Base-by-base conservation (phyloP, 148 eudicot species). In the Camellia lanceoleosa region DNA sequence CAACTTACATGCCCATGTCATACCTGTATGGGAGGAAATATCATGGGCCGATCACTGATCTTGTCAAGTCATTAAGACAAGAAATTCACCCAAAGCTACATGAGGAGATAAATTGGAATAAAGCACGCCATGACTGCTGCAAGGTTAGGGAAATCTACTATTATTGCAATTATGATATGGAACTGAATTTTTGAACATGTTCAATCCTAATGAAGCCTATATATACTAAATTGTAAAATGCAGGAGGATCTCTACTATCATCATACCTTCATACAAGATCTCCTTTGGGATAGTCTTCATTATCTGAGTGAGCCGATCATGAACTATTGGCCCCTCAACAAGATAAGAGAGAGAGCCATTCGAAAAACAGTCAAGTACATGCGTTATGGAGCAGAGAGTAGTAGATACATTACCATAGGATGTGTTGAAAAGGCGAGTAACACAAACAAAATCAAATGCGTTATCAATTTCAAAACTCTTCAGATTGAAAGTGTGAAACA, bases 31-130 rank as follows among this genome's bases (percentile, higher is more conserved):
- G 71, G 18, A 80, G 15, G 38, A 80, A 65, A 46, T 80, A 5
- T 1, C 52, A 23, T 0, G 82, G 78, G 12, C 71, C 71, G 1
- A 80, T 65, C 20, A 80, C 73, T 0, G 11, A 73, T 54, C 76
- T 80, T 13, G 59, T 74, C 30, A 62, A 49, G 38, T 55, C 63
- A 64, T 8, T 80, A 5, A 73, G 82, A 6, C 38, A 13, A 38
- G 82, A 80, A 80, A 55, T 80, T 54, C 42, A 73, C 62, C 7
- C 11, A n/a, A 44, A 54, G 9, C 54, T 56, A 38, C 74, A 80
- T 9, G 43, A 74, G 3, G 60, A 80, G 63, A 73, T 80, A 62
- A 64, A 80, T 64, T 79, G 82, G 82, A 72, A 71, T 9, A 79
- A 72, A 47, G 41, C 76, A 11, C 82, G 82, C 52, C 82, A 74